Conservation (phyloP, 2,329 filamentous ascomycete genomes). For the Arthrobotrys sphaeroides region DNA sequence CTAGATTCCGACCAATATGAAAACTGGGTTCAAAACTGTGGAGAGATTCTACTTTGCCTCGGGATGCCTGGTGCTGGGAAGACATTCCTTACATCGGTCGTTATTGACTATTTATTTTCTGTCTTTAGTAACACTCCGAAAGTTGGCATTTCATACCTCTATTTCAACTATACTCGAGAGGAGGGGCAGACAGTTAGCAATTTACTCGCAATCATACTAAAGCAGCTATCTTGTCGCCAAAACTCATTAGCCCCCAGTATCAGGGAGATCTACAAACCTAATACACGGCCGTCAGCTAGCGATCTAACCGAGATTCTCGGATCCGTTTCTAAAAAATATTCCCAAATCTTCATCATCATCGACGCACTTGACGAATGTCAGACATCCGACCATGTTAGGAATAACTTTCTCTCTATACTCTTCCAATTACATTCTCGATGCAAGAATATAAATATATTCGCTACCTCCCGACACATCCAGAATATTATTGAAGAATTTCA, state of each 20-base stretch:
- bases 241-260: background rate
- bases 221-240: conserved; percentile 60
- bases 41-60: conserved; percentile 6
- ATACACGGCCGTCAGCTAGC: background rate
- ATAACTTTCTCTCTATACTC: background rate
- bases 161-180: conserved; percentile 60
- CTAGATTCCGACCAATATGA: background rate
- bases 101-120: background rate
- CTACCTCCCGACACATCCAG: conserved; percentile 57
- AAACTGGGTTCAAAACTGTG: background rate
- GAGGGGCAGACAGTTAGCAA: conserved; percentile 60
- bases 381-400: background rate
- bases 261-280: background rate
- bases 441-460: conserved; percentile 58
- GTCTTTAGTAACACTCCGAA: background rate
- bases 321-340: background rate
- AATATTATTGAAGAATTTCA: background rate
- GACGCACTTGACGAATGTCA: conserved; percentile 8
- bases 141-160: conserved; percentile 12
- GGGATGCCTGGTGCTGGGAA: conserved; percentile 14
- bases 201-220: conserved; percentile 60
- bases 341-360: background rate
- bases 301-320: background rate
- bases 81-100: conserved; percentile 3
- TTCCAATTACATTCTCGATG: conserved; percentile 54